Evolutionary conservation across 2,329 filamentous ascomycete species (phyloP), one percentile per base, ranked within the genome.

Genomic region (Cladosporium sp.): DNA sequence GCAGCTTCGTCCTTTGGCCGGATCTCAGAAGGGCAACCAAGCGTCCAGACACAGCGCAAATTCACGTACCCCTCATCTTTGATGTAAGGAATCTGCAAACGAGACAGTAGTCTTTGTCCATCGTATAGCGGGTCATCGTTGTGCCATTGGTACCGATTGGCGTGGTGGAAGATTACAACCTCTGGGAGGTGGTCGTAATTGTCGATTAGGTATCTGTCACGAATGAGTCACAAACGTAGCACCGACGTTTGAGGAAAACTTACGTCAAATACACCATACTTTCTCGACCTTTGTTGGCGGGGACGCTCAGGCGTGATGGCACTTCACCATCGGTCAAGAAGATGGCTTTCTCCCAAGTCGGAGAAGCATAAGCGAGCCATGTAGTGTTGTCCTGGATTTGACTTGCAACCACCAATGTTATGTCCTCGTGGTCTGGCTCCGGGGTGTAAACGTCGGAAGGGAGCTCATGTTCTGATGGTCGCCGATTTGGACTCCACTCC

Each of bases 111-210:
- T 4, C 70, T 70, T 1, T 76, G 64, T 7, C 75, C 75, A 54
- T 77, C 73, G 54, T 77, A 77, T 13, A 71, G 56, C 36, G 73
- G 61, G 40, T 76, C 75, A 54, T 80, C 76, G 55, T 79, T 79
- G 57, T 81, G 78, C 78, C 78, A 81, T 51, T 77, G 70, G 20
- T 69, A 66, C 39, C 80, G 74, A 48, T 80, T 74, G 15, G 78
- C 73, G 59, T 84, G 81, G 55, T 79, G 73, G 63, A 85, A 81
- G 55, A 84, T 74, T 52, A 80, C 72, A 36, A 80, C 68, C 59
- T 56, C 74, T 2, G 79, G 74, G 3, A 84, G 73, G 3, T 68
- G 57, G 57, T 82, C 71, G 65, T 84, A 84, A 61, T 79, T 74
- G 61, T 82, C 78, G 60, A 80, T 73, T 18, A 73, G 72, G 54